Conservation (phyloP, 352 stramenopile species). For the Globisporangium lucens region DNA sequence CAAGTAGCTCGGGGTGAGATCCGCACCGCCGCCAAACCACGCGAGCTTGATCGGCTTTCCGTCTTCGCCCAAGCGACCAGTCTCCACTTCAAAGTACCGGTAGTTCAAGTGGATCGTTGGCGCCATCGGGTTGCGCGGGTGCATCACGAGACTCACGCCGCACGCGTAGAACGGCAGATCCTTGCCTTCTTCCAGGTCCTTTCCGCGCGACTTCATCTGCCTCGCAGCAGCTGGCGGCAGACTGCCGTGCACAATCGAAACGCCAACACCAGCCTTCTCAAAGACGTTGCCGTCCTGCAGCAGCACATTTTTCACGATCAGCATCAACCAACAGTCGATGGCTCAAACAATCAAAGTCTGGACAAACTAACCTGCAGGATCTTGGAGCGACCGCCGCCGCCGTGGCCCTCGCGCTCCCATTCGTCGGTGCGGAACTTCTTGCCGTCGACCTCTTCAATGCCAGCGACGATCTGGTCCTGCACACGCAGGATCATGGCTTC, state of each 20-base stretch:
- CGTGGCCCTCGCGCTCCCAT: constrained; percentile 93
- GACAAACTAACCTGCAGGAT: constrained; percentile 72
- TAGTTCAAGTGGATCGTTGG: constrained; percentile 98
- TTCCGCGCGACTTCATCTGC: constrained; percentile 81
- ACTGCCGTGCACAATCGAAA: constrained; percentile 96
- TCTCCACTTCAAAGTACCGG: constrained; percentile 97
- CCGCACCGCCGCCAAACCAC: constrained; percentile 96
- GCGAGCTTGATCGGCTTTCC: constrained; percentile 78
- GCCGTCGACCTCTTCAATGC: constrained; percentile 91
- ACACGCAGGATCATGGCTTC: constrained; percentile 78
- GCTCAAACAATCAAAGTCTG: not conserved
- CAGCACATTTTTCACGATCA: not conserved
- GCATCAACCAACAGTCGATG: constrained; percentile 4
- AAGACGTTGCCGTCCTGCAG: constrained; percentile 91
- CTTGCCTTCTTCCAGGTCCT: constrained; percentile 64
- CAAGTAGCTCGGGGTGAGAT: constrained; percentile 97
- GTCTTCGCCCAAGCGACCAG: constrained; percentile 67
- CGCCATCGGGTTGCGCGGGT: constrained; percentile 92
- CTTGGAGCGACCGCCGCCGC: constrained; percentile 92
- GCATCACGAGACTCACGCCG: constrained; percentile 96
- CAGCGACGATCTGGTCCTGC: constrained; percentile 83
- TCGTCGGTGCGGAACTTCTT: constrained; percentile 94
- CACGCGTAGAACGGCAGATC: constrained; percentile 96
- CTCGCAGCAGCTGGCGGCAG: constrained; percentile 87
- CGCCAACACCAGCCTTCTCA: constrained; percentile 97